Evolutionary conservation across 2,329 filamentous ascomycete species (phyloP), one percentile per base, ranked within the genome.

Genomic region (Trichoderma koningii): DNA sequence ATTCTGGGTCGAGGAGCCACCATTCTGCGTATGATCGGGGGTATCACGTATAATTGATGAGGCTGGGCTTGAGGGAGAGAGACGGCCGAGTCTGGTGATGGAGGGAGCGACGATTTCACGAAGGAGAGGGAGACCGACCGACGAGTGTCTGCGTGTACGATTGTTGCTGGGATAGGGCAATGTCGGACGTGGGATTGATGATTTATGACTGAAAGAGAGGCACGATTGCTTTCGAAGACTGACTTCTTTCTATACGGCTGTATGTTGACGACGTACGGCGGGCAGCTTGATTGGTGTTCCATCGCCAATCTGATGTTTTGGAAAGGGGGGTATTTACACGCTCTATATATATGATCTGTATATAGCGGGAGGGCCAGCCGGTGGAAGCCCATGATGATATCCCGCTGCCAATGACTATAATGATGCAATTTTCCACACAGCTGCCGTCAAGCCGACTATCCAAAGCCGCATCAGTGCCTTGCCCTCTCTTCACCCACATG

Each of bases 401-500:
- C 38, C 47, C 26, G 30, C 30, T 30, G 30, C 41, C 59, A 38
- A 48, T 38, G 45, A 26, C 26, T 5, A 10, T 9, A 59, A 65
- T 47, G 55, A 38, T 30, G 26, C 41, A 34, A 57, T 45, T n/a
- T n/a, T 34, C 26, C 47, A 14, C 19, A 19, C 41, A 17, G 42
- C 41, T 9, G 7, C 28, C 38, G 26, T 44, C 30, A 44, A 63
- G n/a, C 53, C 23, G 5, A 21, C 21, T 6, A 34, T 17, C n/a
- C 9, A 15, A 38, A 17, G 5, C 7, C 12, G 10, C 12, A 48
- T 70, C 56, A 78, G 66, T 75, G 73, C 63, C 74, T 74, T 53
- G 71, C 77, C 55, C 77, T 75, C 55, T 80, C 81, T 21, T 87
- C 85, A 7, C 90, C 91, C 60, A 95, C 89, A 0, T 82, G 86